Conservation (phyloP, 2,329 filamentous ascomycete species). For the Penicillium concentricum region DNA sequence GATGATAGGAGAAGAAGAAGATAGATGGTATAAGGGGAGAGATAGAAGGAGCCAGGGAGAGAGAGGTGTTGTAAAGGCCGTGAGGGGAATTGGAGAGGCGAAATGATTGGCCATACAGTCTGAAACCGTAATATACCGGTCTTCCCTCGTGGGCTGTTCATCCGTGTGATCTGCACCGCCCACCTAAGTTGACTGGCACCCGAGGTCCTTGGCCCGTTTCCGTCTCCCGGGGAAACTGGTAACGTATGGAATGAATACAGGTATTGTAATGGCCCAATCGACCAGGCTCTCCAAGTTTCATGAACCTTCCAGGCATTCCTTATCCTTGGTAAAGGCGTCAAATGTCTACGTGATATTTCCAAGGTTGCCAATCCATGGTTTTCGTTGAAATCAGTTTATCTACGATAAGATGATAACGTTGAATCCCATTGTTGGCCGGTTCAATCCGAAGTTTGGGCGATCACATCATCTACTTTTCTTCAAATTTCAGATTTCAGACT, state of each 20-base stretch:
- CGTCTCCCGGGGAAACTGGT: constrained; percentile 7
- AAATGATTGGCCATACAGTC: constrained; percentile 10
- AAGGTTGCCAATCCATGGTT: no score
- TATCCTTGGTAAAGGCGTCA: constrained; percentile 18
- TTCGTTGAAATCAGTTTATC: background rate
- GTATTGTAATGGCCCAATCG: constrained; percentile 13
- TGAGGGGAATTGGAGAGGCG: constrained; percentile 19
- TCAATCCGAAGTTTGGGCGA: background rate
- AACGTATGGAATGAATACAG: constrained; percentile 5
- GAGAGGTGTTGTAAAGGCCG: constrained; percentile 14
- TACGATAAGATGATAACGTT: background rate
- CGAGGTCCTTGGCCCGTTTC: constrained; percentile 13
- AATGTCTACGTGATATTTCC: constrained; percentile 5
- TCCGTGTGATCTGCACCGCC: constrained; percentile 5
- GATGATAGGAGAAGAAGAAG: constrained; percentile 15
- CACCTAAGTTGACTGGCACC: constrained; percentile 1
- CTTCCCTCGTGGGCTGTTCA: constrained; percentile 20
- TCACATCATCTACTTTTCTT: background rate
- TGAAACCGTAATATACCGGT: constrained; percentile 14
- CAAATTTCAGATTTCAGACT: background rate
- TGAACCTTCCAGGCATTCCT: constrained; percentile 32
- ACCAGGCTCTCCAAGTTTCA: constrained; percentile 18
- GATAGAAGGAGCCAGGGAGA: constrained; percentile 20
- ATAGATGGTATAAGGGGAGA: constrained; percentile 16
- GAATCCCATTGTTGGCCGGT: constrained; percentile 3